A percentile compares a stretch with the other conserved stretches of the same genome.
Evolutionary conservation across 2,329 filamentous ascomycete genomes (phyloP).

Genomic region (Westerdykella ornata): DNA sequence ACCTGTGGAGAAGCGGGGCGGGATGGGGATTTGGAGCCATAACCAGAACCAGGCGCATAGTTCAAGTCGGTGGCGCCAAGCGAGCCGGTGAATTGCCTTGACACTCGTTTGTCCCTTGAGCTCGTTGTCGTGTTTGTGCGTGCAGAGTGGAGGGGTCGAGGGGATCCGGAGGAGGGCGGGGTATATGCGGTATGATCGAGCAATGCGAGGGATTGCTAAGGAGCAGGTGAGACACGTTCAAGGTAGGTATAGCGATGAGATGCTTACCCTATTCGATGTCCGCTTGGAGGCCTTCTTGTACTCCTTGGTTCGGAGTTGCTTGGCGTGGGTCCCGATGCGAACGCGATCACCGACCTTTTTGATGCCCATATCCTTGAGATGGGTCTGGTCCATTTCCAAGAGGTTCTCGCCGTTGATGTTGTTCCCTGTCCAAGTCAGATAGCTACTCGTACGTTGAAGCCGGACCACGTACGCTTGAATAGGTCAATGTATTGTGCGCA

Average conservation of each 20-base stretch:
- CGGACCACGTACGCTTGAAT: slow-evolving; percentile 55
- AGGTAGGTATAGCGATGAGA: slow-evolving; percentile 6
- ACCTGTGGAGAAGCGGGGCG: slow-evolving; percentile 65
- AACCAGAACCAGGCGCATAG: slow-evolving; percentile 37
- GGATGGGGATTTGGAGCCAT: slow-evolving; percentile 52
- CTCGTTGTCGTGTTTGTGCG: slow-evolving; percentile 38
- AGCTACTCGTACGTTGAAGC: neutral
- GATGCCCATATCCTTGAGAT: slow-evolving; percentile 95
- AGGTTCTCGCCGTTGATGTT: slow-evolving; percentile 97
- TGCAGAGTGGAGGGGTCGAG: slow-evolving; percentile 55
- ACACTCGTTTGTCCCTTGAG: slow-evolving; percentile 46
- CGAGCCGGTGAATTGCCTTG: slow-evolving; percentile 39
- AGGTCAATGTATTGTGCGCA: slow-evolving; percentile 89
- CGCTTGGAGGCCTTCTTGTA: slow-evolving; percentile 56
- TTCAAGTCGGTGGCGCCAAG: slow-evolving; percentile 27
- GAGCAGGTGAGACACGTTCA: neutral
- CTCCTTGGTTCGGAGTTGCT: slow-evolving; percentile 45
- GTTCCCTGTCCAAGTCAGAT: slow-evolving; percentile 53
- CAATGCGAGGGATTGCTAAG: slow-evolving; percentile 73
- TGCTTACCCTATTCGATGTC: slow-evolving; percentile 61
- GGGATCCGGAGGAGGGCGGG: slow-evolving; percentile 58
- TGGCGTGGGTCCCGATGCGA: slow-evolving; percentile 56
- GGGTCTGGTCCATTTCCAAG: slow-evolving; percentile 92
- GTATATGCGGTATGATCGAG: slow-evolving; percentile 62
- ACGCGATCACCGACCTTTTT: slow-evolving; percentile 97